Evolutionary conservation across 1,284 basidiomycete genomes (phyloP), one percentile per base, ranked within the genome.

Genomic region (Ustilago shanxiensis): DNA sequence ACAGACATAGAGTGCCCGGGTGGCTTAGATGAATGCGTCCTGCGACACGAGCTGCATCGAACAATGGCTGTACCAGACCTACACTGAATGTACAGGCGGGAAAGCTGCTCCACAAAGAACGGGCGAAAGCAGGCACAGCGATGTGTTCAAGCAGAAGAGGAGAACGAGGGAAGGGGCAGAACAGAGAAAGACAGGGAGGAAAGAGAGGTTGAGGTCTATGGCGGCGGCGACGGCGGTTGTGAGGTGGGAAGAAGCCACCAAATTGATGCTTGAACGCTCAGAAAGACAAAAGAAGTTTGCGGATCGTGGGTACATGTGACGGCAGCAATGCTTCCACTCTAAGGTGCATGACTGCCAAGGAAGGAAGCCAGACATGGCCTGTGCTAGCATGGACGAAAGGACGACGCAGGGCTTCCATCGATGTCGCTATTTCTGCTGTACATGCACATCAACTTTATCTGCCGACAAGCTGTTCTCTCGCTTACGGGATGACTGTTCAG

Each of bases 221-320:
- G 35, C 35, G 35, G 35, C 13, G 13, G 35, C 37, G 31, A n/a
- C 35, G 9, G 31, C 37, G 18, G 39, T 7, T 18, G 51, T 13
- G 50, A 22, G 47, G 57, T 26, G 41, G 31, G 28, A 28, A 47
- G 35, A 57, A 57, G 61, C 61, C 61, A 64, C 61, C 47, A 44
- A 41, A 50, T 26, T 33, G 24, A 31, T 57, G 54, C 61, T 57
- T 64, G 47, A 31, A 49, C 24, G 47, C 47, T 26, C 14, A 33
- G 14, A 24, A 28, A 49, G n/a, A 24, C 47, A 49, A 13, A n/a
- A n/a, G n/a, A n/a, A 24, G n/a, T 20, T 47, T 64, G 61, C 54
- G 52, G 61, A 64, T 64, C 61, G 61, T 64, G 61, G 54, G 61
- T 57, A 52, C 47, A 39, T 56, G 35, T 22, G 41, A 44, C n/a